Conservation (phyloP, 2,329 filamentous ascomycete species). For the Westerdykella sp. region DNA sequence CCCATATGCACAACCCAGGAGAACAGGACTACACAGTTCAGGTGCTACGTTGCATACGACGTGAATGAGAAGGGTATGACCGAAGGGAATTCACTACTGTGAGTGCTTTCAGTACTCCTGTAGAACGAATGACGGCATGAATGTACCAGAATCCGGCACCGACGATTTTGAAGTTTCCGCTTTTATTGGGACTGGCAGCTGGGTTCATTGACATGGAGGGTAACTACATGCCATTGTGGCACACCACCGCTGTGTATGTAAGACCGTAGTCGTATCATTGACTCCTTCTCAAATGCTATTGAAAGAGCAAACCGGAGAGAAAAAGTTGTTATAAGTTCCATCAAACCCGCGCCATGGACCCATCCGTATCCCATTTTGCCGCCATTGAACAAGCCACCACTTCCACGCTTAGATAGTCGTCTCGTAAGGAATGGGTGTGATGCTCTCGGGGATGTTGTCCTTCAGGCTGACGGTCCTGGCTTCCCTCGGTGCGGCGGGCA, state of each 20-base stretch:
- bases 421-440: conserved; percentile 91
- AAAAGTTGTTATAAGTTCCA: conserved; percentile 31
- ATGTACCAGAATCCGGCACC: no score
- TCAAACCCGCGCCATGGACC: conserved; percentile 37
- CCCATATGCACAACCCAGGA: no score
- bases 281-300: conserved; percentile 33
- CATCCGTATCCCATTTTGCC: conserved; percentile 36
- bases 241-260: conserved; percentile 29
- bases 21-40: no score
- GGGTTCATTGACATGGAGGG: conserved; percentile 7
- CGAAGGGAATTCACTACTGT: no score
- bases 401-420: conserved; percentile 76
- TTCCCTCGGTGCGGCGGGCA: conserved; percentile 71
- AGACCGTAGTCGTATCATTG: conserved; percentile 21
- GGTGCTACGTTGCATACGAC: no score
- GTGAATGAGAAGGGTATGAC: no score
- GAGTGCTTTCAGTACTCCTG: no score
- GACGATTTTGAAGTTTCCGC: background rate
- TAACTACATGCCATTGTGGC: conserved; percentile 24
- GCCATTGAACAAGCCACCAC: conserved; percentile 19
- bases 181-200: background rate
- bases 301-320: conserved; percentile 35
- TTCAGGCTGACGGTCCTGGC: conserved; percentile 71
- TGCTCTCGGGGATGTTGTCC: conserved; percentile 84
- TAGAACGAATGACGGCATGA: no score